Conservation (phyloP, 352 stramenopile genomes). For the Globisporangium camurandrum region DNA sequence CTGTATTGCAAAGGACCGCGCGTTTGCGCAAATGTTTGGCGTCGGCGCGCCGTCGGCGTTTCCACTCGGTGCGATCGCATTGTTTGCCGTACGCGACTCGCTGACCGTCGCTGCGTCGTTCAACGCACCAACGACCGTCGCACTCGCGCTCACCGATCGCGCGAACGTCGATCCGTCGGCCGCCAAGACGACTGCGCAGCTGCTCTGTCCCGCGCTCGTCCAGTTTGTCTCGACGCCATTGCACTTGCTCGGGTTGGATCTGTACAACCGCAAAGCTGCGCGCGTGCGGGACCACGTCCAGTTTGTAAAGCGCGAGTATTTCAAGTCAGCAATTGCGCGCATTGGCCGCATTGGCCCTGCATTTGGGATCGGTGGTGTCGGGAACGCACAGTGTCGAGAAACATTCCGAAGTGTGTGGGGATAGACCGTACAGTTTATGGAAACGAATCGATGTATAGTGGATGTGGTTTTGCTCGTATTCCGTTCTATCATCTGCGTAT, state of each 20-base stretch:
- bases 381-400: constrained; percentile 70
- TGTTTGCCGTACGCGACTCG: constrained; percentile 86
- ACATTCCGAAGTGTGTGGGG: constrained; percentile 30
- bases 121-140: constrained; percentile 71
- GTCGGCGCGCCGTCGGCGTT: constrained; percentile 71
- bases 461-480: too few relatives aligned
- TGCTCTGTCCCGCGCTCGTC: constrained; percentile 75
- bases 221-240: constrained; percentile 87
- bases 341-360: constrained; percentile 84
- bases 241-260: constrained; percentile 81
- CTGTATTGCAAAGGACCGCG: constrained; percentile 87
- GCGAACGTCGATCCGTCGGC: constrained; percentile 32
- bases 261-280: constrained; percentile 81
- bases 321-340: constrained; percentile 76
- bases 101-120: constrained; percentile 85
- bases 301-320: constrained; percentile 79
- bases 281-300: constrained; percentile 20
- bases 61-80: constrained; percentile 62
- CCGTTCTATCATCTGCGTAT: too few relatives aligned
- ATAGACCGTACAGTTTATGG: constrained; percentile 15
- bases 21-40: constrained; percentile 90
- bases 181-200: constrained; percentile 63
- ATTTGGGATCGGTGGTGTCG: constrained; percentile 85
- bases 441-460: too few relatives aligned
- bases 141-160: constrained; percentile 50